Evolutionary conservation across 2,329 filamentous ascomycete species (phyloP).

Genomic region (Sporothrix luriei): DNA sequence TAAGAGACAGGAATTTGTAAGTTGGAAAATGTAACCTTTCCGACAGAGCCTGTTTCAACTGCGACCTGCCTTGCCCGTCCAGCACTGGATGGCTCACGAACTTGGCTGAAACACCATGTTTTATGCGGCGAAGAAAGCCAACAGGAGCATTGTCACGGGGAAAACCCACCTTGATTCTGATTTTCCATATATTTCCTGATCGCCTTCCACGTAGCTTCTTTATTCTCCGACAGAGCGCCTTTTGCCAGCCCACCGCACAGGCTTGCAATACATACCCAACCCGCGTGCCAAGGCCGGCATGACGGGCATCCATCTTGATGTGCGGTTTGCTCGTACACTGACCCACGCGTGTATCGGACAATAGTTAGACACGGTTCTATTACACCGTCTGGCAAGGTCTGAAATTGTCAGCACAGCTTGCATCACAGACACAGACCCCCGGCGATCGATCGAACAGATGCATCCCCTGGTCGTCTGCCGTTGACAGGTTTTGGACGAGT

Average conservation of each 20-base stretch:
- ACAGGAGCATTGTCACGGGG: neutral
- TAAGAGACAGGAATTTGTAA: neutral
- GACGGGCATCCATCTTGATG: neutral
- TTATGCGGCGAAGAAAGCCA: neutral
- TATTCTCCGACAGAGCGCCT: slow-evolving; percentile 1
- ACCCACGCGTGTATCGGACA: neutral
- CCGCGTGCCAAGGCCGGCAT: slow-evolving; percentile 4
- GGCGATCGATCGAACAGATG: neutral
- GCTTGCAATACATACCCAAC: neutral
- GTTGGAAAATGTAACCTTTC: neutral
- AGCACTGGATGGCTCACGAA: neutral
- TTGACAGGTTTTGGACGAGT: neutral
- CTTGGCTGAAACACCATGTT: slow-evolving; percentile 1
- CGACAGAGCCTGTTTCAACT: slow-evolving; percentile 23
- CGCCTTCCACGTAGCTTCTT: slow-evolving; percentile 6
- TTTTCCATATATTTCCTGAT: neutral
- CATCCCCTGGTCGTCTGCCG: neutral
- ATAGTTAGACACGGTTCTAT: too few species aligned
- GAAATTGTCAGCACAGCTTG: slow-evolving; percentile 8
- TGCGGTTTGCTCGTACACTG: slow-evolving; percentile 10
- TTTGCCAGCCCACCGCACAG: too few species aligned
- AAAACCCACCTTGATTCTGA: neutral
- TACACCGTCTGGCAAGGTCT: neutral
- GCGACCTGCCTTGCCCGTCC: neutral
- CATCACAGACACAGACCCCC: neutral